Conservation (phyloP, 2,329 filamentous ascomycete genomes). For the Colletotrichum sp. region DNA sequence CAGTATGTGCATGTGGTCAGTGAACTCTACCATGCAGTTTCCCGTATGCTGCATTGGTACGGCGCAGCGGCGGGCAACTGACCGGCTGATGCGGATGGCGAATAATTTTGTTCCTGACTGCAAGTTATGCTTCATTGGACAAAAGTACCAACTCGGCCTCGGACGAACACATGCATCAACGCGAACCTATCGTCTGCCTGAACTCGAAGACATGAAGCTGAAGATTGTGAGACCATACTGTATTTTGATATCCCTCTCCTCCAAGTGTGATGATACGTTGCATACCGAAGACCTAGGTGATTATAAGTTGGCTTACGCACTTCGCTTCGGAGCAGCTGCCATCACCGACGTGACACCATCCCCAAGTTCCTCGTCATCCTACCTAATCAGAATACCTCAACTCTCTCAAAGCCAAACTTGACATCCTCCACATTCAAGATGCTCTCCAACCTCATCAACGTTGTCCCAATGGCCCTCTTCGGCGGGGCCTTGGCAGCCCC, state of each 20-base stretch:
- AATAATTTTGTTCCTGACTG: too few species aligned
- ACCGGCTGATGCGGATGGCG: too few species aligned
- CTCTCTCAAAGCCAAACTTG: not conserved
- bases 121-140: too few species aligned
- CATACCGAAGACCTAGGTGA: not conserved
- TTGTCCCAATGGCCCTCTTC: not conserved
- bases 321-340: not conserved
- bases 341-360: not conserved
- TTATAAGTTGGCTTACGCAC: not conserved
- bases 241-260: accelerated
- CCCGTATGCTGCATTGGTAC: not conserved
- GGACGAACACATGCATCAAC: not conserved
- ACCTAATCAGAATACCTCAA: not conserved
- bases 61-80: not conserved
- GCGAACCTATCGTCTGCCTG: not conserved
- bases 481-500: not conserved
- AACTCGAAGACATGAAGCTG: not conserved
- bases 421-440: not conserved
- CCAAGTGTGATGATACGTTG: not conserved
- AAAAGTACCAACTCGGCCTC: not conserved
- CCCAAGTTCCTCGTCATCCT: not conserved
- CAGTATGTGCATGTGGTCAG: not conserved
- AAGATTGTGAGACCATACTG: not conserved
- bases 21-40: too few species aligned
- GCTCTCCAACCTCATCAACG: not conserved